A percentile compares a stretch with the other conserved stretches of the same genome.
Conservation (phyloP, 2,329 filamentous ascomycete species). For the Ascomycota sp. region DNA sequence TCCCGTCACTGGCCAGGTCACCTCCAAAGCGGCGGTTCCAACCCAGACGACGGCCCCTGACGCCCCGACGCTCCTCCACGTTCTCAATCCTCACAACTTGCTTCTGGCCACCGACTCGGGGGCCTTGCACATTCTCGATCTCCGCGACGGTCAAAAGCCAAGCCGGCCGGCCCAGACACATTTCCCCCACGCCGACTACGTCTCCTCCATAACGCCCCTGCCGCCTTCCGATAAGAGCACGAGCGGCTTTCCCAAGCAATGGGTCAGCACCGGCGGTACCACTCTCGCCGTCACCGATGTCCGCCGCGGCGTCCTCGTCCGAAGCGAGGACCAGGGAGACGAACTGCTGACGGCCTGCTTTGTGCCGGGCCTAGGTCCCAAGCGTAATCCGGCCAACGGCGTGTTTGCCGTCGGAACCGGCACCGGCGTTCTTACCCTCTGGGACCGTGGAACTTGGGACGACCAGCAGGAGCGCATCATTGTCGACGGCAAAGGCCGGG, state of each 20-base stretch:
- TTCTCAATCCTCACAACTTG: slow-evolving; percentile 69
- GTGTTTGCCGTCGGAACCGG: slow-evolving; percentile 57
- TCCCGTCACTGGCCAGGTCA: slow-evolving; percentile 42
- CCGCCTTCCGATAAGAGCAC: slow-evolving; percentile 65
- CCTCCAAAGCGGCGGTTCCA: slow-evolving; percentile 67
- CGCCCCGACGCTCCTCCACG: slow-evolving; percentile 61
- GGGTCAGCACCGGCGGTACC: slow-evolving; percentile 80
- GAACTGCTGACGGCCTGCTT: slow-evolving; percentile 69
- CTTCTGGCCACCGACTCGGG: slow-evolving; percentile 82
- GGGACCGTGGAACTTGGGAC: slow-evolving; percentile 89
- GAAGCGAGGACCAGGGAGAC: slow-evolving; percentile 88
- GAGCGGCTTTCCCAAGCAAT: slow-evolving; percentile 81
- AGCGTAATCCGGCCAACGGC: slow-evolving; percentile 44
- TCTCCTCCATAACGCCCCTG: slow-evolving; percentile 71
- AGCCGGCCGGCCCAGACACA: slow-evolving; percentile 58
- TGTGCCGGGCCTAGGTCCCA: slow-evolving; percentile 55
- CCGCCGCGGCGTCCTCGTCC: slow-evolving; percentile 64
- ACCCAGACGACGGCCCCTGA: slow-evolving; percentile 34
- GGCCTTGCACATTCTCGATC: slow-evolving; percentile 70
- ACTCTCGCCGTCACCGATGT: slow-evolving; percentile 82
- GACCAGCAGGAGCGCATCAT: slow-evolving; percentile 82
- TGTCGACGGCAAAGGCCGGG: slow-evolving; percentile 40
- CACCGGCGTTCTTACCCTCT: slow-evolving; percentile 69
- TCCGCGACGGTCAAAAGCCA: slow-evolving; percentile 40
- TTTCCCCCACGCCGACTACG: slow-evolving; percentile 78